Base-by-base conservation (phyloP, 2,329 filamentous ascomycete species). In the Aureobasidium subglaciale region DNA sequence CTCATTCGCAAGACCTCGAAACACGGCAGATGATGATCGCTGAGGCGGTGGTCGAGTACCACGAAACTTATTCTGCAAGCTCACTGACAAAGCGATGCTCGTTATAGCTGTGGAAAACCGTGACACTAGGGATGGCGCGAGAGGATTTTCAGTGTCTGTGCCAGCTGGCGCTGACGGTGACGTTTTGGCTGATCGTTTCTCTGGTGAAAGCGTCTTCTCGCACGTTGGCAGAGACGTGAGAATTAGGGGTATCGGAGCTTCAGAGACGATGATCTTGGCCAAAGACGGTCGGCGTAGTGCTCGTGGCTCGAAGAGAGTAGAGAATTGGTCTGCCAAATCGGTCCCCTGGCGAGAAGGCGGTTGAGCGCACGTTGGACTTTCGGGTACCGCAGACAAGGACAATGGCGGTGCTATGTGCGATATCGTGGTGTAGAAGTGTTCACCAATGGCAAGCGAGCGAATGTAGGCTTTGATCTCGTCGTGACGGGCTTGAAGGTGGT, bases 391-490 rank as follows among this genome's bases (percentile, higher is more conserved):
- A 22, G 5, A 7, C 15, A 35, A 3, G 0, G 30, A 20, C 16
- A 5, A 5, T 20, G 20, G 3, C 2, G 3, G n/a, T n/a, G n/a
- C n/a, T n/a, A n/a, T n/a, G n/a, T n/a, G n/a, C n/a, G n/a, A n/a
- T n/a, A n/a, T n/a, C n/a, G n/a, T n/a, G n/a, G n/a, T n/a, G n/a
- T n/a, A n/a, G n/a, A n/a, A n/a, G n/a, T n/a, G n/a, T 2, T 52
- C 24, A 2, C 48, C 22, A 2, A 52, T 13, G 7, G 49, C 49
- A 9, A 53, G 27, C 11, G 34, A 34, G 1, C 49, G 49, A 2
- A 53, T 25, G 25, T 42, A 53, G 13, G 34, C 49, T 27, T 42
- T 53, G 15, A 53, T 53, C 27, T 53, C 49, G 16, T 53, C 37
- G 10, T 42, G 27, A 6, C 38, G 20, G 5, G 22, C 10, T 13